Evolutionary conservation across 345 rosid species (phyloP).

Genomic region (Arabidopsis suecica): DNA sequence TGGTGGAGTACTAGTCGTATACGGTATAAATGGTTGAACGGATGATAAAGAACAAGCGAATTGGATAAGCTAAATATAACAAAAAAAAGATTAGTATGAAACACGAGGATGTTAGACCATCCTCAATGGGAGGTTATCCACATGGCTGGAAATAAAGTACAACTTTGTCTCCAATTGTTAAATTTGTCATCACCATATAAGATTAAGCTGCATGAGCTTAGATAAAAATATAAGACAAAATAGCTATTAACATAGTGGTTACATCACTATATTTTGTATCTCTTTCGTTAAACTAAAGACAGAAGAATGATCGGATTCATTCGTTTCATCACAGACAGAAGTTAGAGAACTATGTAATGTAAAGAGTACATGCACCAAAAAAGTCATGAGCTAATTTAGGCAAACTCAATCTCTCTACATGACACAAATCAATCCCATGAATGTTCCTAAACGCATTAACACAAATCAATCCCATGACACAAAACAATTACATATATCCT

Average conservation of each 20-base stretch:
- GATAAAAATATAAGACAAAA: slow-evolving; percentile 9
- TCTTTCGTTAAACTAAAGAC: slow-evolving; percentile 2
- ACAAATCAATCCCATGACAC: no score
- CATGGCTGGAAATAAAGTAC: slow-evolving; percentile 82
- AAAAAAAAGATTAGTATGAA: no score
- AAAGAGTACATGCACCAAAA: slow-evolving; percentile 15
- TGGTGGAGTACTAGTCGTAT: no score
- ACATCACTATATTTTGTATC: background rate
- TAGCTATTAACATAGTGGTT: background rate
- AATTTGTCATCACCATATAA: slow-evolving; percentile 81
- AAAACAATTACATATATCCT: no score
- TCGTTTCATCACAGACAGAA: slow-evolving; percentile 1
- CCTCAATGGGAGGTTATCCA: slow-evolving; percentile 31
- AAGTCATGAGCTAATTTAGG: no score
- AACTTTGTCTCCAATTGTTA: slow-evolving; percentile 79
- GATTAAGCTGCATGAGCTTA: slow-evolving; percentile 48
- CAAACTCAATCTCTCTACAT: no score
- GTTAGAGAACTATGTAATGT: background rate
- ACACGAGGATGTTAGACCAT: no score
- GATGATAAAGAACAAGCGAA: no score
- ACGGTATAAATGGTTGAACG: no score
- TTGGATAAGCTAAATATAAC: no score
- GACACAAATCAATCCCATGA: no score
- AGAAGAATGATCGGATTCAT: background rate
- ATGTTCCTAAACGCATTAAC: no score